These are phyloP conservation scores for Phytophthora melonis DNA, from an alignment of 352 stramenopile genomes.

Conservation along the genomic window DNA sequence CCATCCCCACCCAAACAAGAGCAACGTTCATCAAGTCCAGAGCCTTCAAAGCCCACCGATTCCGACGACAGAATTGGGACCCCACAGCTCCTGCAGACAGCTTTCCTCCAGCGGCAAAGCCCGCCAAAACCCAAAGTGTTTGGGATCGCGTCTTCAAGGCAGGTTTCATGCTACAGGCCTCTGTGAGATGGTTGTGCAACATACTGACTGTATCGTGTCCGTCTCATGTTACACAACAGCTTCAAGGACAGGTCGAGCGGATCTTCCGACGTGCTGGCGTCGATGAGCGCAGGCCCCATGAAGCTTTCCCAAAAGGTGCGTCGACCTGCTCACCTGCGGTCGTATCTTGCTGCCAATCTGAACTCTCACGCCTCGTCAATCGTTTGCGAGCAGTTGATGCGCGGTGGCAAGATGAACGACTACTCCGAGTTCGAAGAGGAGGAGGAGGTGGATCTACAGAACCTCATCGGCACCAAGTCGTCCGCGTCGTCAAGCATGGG, in stretches of 20 bases:
- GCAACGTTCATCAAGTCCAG: conserved; percentile 24
- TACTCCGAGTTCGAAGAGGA: conserved; percentile 88
- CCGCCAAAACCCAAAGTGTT: conserved; percentile 64
- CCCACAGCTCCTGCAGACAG: conserved; percentile 65
- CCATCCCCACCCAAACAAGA: conserved; percentile 31
- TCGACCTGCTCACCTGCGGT: not conserved
- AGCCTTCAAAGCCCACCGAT: conserved; percentile 18
- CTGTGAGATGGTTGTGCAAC: conserved; percentile 7
- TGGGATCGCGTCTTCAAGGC: conserved; percentile 60
- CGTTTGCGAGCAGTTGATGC: conserved; percentile 53
- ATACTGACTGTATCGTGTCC: conserved; percentile 6
- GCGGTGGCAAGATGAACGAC: conserved; percentile 77
- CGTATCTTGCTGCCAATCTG: not conserved
- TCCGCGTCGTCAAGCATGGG: conserved; percentile 13
- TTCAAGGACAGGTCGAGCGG: conserved; percentile 61
- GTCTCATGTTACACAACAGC: conserved; percentile 16
- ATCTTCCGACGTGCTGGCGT: conserved; percentile 64
- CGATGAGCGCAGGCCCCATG: conserved; percentile 64
- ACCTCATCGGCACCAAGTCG: conserved; percentile 66
- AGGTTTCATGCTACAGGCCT: conserved; percentile 1
- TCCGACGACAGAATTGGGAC: conserved; percentile 39
- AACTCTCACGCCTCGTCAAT: conserved; percentile 11
- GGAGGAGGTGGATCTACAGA: conserved; percentile 77
- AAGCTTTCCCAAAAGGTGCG: conserved; percentile 73
- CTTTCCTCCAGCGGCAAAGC: conserved; percentile 67